Evolutionary conservation across 148 eudicot genomes (phyloP).

Genomic region (Bassia scoparia): DNA sequence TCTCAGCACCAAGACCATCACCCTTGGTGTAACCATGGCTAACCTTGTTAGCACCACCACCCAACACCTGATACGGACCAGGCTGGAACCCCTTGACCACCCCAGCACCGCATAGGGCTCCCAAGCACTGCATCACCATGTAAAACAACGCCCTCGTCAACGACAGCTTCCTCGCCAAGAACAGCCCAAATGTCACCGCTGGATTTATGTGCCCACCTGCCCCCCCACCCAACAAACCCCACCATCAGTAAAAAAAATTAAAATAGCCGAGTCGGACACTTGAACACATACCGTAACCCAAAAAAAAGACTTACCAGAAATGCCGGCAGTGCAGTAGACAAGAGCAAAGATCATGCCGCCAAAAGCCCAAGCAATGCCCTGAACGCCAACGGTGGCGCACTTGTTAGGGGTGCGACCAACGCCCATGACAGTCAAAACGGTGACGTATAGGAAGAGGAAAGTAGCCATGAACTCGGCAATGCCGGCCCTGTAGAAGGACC

Average conservation of each 20-base stretch:
- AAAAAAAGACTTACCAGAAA: slow-evolving; percentile 48
- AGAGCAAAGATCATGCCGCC: slow-evolving; percentile 96
- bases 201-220: slow-evolving; percentile 96
- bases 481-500: slow-evolving; percentile 90
- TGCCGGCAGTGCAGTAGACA: slow-evolving; percentile 92
- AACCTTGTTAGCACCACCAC: slow-evolving; percentile 77
- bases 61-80: slow-evolving; percentile 22
- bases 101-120: slow-evolving; percentile 89
- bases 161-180: slow-evolving; percentile 78
- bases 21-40: slow-evolving; percentile 80
- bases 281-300: no score
- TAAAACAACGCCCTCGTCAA: slow-evolving; percentile 80
- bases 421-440: slow-evolving; percentile 79
- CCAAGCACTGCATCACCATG: slow-evolving; percentile 83
- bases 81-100: slow-evolving; percentile 72
- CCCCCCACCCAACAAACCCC: background rate
- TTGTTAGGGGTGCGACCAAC: slow-evolving; percentile 40
- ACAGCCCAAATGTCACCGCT: slow-evolving; percentile 81
- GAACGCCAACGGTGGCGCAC: slow-evolving; percentile 81
- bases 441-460: slow-evolving; percentile 70
- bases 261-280: background rate
- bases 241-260: background rate
- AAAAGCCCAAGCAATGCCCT: slow-evolving; percentile 96
- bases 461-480: slow-evolving; percentile 88
- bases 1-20: slow-evolving; percentile 87